Percentiles rank a stretch among this genome's conserved stretches.
Evolutionary conservation across 1,284 basidiomycete species (phyloP).

Genomic region (Pterulicium gracile): DNA sequence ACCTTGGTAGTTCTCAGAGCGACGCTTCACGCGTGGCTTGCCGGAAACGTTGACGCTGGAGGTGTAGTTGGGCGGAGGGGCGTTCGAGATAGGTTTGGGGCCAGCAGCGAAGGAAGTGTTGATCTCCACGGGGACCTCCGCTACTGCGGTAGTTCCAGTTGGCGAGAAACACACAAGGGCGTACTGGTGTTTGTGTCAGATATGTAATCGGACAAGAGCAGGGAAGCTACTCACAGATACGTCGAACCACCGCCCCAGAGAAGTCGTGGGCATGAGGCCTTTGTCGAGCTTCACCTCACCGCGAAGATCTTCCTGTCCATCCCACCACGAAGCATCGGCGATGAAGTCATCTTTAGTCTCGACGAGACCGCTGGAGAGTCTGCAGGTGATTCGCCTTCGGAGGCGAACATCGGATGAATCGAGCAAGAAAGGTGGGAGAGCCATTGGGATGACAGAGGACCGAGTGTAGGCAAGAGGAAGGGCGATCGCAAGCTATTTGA

Average conservation of each 20-base stretch:
- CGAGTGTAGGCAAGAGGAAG: neutral
- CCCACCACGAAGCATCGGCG: neutral
- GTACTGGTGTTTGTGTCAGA: too few species aligned
- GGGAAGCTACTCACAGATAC: neutral
- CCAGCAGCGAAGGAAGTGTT: neutral
- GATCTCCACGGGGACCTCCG: neutral
- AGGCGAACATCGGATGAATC: neutral
- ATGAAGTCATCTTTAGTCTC: neutral
- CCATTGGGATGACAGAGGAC: neutral
- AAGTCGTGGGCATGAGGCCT: neutral
- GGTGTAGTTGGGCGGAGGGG: neutral
- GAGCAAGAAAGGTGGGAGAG: conserved; percentile 1
- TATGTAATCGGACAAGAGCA: too few species aligned
- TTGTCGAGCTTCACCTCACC: conserved; percentile 1
- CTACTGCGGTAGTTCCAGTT: neutral
- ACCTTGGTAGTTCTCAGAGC: neutral
- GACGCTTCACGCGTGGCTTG: neutral
- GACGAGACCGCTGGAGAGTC: neutral
- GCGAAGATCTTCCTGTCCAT: neutral
- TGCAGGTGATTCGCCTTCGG: neutral
- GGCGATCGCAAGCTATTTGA: neutral
- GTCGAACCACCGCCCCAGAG: neutral
- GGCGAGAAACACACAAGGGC: neutral
- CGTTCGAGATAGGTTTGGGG: neutral
- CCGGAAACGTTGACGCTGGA: neutral